These are phyloP conservation scores for Alternaria triticina DNA, from an alignment of 2,329 filamentous ascomycete genomes.

Conservation along the genomic window DNA sequence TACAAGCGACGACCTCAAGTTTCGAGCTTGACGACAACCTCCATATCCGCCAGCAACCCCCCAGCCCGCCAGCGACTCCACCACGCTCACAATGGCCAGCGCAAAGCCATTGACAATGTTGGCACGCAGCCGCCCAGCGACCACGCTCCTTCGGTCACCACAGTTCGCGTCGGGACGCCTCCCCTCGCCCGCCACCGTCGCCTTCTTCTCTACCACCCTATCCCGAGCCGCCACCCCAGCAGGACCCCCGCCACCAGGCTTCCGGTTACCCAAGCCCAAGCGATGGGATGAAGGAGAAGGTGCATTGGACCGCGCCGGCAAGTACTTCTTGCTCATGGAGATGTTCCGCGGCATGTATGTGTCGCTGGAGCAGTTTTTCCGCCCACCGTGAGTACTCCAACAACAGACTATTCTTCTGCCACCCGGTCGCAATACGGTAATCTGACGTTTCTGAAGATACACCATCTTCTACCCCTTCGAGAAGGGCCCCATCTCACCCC, in stretches of 20 bases:
- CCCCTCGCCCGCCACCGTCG: slow-evolving; percentile 56
- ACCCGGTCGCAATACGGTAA: not conserved
- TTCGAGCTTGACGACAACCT: slow-evolving; percentile 30
- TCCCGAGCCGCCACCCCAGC: slow-evolving; percentile 69
- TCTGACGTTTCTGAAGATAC: slow-evolving; percentile 67
- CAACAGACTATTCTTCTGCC: slow-evolving; percentile 14
- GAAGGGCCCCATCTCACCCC: slow-evolving; percentile 96
- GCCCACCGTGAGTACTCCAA: slow-evolving; percentile 80
- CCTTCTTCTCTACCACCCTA: slow-evolving; percentile 69
- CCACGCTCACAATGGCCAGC: slow-evolving; percentile 54
- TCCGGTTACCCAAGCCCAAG: slow-evolving; percentile 75
- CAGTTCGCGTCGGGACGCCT: slow-evolving; percentile 42
- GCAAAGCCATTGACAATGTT: slow-evolving; percentile 57
- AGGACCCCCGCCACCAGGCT: slow-evolving; percentile 79
- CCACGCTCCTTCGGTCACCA: slow-evolving; percentile 46
- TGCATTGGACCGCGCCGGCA: slow-evolving; percentile 81
- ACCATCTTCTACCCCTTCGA: slow-evolving; percentile 99
- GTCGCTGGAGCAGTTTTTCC: slow-evolving; percentile 95
- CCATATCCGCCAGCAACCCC: slow-evolving; percentile 28
- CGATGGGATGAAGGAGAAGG: slow-evolving; percentile 84
- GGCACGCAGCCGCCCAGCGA: slow-evolving; percentile 53
- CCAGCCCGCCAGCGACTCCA: slow-evolving; percentile 33
- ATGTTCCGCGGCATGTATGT: slow-evolving; percentile 99
- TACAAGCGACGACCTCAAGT: slow-evolving; percentile 31
- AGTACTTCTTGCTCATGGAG: slow-evolving; percentile 95